Base-by-base conservation (phyloP, 805 yeast species). In the Monosporozyma siamensis region DNA sequence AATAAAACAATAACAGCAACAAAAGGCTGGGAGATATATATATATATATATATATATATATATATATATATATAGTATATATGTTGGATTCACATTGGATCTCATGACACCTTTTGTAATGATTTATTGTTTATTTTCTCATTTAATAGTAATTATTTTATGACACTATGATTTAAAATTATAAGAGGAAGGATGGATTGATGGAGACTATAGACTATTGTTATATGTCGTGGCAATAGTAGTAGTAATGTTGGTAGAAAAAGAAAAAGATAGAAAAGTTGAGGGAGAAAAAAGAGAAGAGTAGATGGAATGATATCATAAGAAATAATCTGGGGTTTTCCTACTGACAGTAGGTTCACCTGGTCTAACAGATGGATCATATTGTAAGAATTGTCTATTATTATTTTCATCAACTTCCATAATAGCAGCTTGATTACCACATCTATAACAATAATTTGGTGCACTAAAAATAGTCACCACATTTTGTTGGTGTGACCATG, bases 271-370 rank as follows among this genome's bases (percentile, higher is more conserved):
- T 18, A 32, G 20, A 18, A 18, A 32, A 34, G 22, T 20, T 12
- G 23, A 7, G 23, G 18, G 6, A 18, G 25, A 4, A 6, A 21
- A 21, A 34, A n/a, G 3, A 9, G 18, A 21, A n/a, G 37, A 22
- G 4, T 17, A 34, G 3, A 17, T 31, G 10, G 35, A 32, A 32
- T 32, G 35, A 32, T 32, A 43, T 73, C 69, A 85, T 65, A 88
- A 75, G 75, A 90, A 90, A 66, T 90, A 90, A 67, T 90, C 97
- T 11, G 98, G 97, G 8, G 97, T 89, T 64, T 90, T 88, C 66
- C 97, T 79, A 35, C 95, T 85, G 31, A 89, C 97, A 8, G 95
- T 85, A 44, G 98, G 97, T 69, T 90, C 98, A 46, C 96, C 96
- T 11, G 97, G 95, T 68, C 98, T 80, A 47, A 92, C 88, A 42